Evolutionary conservation across 768 basidiomycete species (phyloP), one percentile per base, ranked within the genome.

Genomic region (Clathrus columnatus): DNA sequence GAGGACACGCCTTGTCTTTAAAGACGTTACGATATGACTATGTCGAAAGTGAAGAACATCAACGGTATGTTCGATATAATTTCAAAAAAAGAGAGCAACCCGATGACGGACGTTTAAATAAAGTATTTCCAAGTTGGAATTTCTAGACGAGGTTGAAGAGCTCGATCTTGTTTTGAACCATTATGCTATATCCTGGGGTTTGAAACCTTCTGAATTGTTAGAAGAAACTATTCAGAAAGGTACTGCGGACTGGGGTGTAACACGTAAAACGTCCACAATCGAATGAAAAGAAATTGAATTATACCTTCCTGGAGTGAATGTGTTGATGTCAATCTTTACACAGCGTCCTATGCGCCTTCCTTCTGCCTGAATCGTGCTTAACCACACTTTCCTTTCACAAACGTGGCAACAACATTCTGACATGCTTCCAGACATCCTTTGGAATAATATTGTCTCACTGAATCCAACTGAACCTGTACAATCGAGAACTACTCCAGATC

Each of bases 71-170:
- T n/a, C 17, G 14, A 20, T 26, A 18, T 27, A 10, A 11, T 27
- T 8, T 5, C 2, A 8, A 2, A 23, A 47, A 47, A 45, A 18
- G 42, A 20, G 50, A 5, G 24, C 30, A 27, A 16, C 21, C 24
- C 30, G 14, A 41, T 48, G n/a, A 26, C 46, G 6, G 26, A 14
- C 44, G 10, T 26, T 23, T 5, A 1, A 36, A 36, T 8, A n/a
- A 61, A 92, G 92, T 62, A 85, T 94, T 63, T 78, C 87, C 0
- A 73, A 70, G 54, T 75, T 96, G 16, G 95, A 98, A 65, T 76
- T 89, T 68, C 76, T 99, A 4, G 95, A 98, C 64, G 94, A 99
- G 68, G 74, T 92, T 7, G 95, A 99, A 68, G 95, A 98, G 69
- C 76, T 99, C 18, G 87, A 93, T 56, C 77, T 99, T 4, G 87